Evolutionary conservation across 2,329 filamentous ascomycete species (phyloP).

Genomic region (Exserohilum rostratum): DNA sequence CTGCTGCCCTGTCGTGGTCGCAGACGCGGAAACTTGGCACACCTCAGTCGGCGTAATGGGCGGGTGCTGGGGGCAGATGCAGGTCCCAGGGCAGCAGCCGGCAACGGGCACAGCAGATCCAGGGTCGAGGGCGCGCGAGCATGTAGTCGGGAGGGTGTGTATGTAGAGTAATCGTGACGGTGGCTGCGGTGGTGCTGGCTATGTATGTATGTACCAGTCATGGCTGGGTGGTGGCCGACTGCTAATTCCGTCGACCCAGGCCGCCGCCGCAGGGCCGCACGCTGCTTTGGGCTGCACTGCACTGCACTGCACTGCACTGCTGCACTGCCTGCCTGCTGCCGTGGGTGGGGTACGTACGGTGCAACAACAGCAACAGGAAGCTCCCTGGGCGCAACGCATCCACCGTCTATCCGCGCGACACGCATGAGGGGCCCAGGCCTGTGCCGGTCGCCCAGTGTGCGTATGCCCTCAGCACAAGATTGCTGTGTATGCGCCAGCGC

Average conservation of each 20-base stretch:
- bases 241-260: too few species aligned
- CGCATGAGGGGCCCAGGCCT: background rate
- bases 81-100: slow-evolving; percentile 15
- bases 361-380: background rate
- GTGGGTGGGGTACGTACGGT: slow-evolving; percentile 12
- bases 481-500: background rate
- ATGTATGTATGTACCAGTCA: too few species aligned
- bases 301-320: too few species aligned
- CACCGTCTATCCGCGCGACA: background rate
- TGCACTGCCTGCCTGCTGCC: too few species aligned
- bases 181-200: background rate
- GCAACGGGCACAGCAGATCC: slow-evolving; percentile 15
- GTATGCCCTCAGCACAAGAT: background rate
- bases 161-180: too few species aligned
- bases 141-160: background rate
- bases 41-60: slow-evolving; percentile 12
- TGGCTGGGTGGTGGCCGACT: too few species aligned
- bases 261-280: too few species aligned
- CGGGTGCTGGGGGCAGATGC: slow-evolving; percentile 11
- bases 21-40: slow-evolving; percentile 19
- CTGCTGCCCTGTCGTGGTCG: slow-evolving; percentile 5
- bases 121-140: slow-evolving; percentile 3
- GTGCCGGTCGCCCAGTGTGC: background rate
- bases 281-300: background rate
- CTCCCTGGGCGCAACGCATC: background rate